phyloP scores from a whole-genome alignment of 768 basidiomycete species.

The Lenzites betulinus region DNA sequence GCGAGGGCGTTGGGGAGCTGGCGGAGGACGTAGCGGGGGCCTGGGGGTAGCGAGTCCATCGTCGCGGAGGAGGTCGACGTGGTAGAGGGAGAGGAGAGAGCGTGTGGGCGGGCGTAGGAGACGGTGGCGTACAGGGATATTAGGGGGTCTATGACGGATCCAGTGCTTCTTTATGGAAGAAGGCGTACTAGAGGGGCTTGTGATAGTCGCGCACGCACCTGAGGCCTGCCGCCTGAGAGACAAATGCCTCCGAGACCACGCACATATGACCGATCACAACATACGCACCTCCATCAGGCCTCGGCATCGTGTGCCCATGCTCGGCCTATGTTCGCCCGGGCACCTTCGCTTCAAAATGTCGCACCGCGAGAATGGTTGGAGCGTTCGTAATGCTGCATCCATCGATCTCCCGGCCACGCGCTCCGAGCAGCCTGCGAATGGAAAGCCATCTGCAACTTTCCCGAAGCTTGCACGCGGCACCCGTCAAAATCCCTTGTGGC shows the following conservation, averaged over 20 bases:
- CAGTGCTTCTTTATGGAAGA: not conserved
- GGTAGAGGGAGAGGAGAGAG: not conserved
- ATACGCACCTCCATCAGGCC: too few species aligned
- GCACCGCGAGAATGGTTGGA: not conserved
- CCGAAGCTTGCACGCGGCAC: not conserved
- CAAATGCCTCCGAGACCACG: too few species aligned
- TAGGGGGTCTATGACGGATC: not conserved
- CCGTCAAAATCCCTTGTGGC: not conserved
- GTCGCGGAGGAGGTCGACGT: not conserved
- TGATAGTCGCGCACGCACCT: not conserved
- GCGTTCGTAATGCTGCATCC: too few species aligned
- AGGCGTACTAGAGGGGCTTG: not conserved
- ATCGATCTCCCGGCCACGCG: not conserved
- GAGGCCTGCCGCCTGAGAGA: too few species aligned
- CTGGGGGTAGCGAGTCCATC: conserved; percentile 14
- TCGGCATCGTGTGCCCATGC: too few species aligned
- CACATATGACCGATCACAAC: too few species aligned
- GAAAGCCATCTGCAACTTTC: not conserved
- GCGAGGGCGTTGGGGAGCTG: conserved; percentile 28
- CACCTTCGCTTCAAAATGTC: too few species aligned
- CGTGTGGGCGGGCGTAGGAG: not conserved
- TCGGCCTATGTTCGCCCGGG: too few species aligned
- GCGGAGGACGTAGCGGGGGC: conserved; percentile 13
- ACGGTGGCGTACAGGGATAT: not conserved
- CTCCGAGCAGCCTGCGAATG: not conserved